Conservation (phyloP, 2,329 filamentous ascomycete species). For the Thermochaetoides dissita region DNA sequence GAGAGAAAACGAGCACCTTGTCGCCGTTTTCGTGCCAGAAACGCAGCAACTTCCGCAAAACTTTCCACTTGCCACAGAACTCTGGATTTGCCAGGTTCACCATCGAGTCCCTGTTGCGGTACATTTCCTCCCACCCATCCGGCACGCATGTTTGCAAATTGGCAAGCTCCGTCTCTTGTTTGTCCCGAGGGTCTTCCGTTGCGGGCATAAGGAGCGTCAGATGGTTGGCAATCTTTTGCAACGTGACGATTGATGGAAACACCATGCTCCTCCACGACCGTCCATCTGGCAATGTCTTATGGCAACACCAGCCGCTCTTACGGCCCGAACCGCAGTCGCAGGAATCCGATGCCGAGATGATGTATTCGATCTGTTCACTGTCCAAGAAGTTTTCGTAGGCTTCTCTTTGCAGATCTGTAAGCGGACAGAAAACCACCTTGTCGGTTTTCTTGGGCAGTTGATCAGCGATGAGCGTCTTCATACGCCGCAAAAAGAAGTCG, state of each 20-base stretch:
- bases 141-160: constrained; percentile 64
- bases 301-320: constrained; percentile 73
- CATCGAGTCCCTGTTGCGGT: constrained; percentile 62
- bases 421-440: constrained; percentile 83
- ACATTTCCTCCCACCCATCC: constrained; percentile 58
- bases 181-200: constrained; percentile 49
- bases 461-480: constrained; percentile 83
- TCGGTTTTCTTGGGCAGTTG: constrained; percentile 93
- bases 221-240: constrained; percentile 87
- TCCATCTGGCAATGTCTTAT: constrained; percentile 43
- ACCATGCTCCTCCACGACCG: constrained; percentile 58
- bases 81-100: constrained; percentile 71
- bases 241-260: constrained; percentile 67
- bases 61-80: constrained; percentile 94
- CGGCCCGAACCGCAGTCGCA: constrained; percentile 59
- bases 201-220: constrained; percentile 72
- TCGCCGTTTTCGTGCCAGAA: constrained; percentile 86
- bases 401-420: constrained; percentile 65
- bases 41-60: constrained; percentile 69
- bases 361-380: constrained; percentile 52
- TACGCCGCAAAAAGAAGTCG: constrained; percentile 76
- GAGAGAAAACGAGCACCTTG: constrained; percentile 91
- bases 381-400: constrained; percentile 76
- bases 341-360: constrained; percentile 51
- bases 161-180: constrained; percentile 63